Conservation (phyloP, 2,329 filamentous ascomycete genomes). For the Ophiostoma pallidulum region DNA sequence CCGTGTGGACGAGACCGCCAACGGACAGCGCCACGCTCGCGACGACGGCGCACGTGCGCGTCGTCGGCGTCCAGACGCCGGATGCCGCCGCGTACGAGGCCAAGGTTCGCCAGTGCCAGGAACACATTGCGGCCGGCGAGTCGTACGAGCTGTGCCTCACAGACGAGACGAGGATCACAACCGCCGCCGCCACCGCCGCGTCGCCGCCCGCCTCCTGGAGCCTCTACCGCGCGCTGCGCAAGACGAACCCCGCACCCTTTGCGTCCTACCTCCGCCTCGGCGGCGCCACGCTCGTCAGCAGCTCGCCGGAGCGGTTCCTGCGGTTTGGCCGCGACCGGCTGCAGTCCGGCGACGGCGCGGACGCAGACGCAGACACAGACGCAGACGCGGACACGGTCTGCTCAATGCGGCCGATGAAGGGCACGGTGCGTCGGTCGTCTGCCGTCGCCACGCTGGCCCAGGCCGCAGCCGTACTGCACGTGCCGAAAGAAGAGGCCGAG, state of each 20-base stretch:
- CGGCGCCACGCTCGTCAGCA: slow-evolving; percentile 62
- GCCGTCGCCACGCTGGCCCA: slow-evolving; percentile 57
- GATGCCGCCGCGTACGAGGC: slow-evolving; percentile 47
- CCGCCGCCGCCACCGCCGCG: background rate
- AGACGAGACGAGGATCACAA: slow-evolving; percentile 56
- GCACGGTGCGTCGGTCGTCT: slow-evolving; percentile 73
- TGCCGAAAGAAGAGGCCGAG: slow-evolving; percentile 86
- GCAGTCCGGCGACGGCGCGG: background rate
- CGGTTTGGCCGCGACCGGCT: slow-evolving; percentile 1
- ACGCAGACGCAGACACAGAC: too few relatives aligned
- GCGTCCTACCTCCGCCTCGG: slow-evolving; percentile 70
- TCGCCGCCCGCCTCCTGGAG: slow-evolving; percentile 48
- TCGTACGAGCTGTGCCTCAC: slow-evolving; percentile 84
- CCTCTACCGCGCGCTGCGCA: slow-evolving; percentile 61
- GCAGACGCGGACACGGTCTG: slow-evolving; percentile 42
- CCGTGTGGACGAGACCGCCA: slow-evolving; percentile 20
- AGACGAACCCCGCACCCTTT: slow-evolving; percentile 72
- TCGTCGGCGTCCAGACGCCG: slow-evolving; percentile 30
- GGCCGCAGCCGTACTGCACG: slow-evolving; percentile 62
- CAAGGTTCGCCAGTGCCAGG: slow-evolving; percentile 60
- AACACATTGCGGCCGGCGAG: slow-evolving; percentile 63
- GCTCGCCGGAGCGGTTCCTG: slow-evolving; percentile 84
- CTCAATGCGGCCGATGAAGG: slow-evolving; percentile 91
- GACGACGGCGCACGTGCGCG: background rate
- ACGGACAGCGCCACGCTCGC: background rate